Evolutionary conservation across 1,284 basidiomycete genomes (phyloP).

Genomic region (Ustilago tritici): DNA sequence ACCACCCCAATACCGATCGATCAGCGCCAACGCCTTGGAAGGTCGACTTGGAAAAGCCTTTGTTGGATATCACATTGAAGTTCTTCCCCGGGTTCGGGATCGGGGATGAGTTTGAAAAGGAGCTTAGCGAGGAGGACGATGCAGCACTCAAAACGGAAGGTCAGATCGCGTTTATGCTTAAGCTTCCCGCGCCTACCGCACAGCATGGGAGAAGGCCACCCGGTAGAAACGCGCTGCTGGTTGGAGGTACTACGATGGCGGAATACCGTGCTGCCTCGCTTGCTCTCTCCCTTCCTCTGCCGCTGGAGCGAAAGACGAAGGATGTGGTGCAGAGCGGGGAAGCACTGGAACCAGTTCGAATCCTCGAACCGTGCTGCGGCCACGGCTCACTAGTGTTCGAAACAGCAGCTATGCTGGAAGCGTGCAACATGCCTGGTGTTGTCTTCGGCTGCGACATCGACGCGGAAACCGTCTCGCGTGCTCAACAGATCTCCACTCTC

Average conservation of each 20-base stretch:
- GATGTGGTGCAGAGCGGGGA: slow-evolving; percentile 10
- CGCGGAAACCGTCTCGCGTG: slow-evolving; percentile 30
- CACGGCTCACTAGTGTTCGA: slow-evolving; percentile 50
- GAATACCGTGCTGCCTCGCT: slow-evolving; percentile 48
- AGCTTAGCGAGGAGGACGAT: slow-evolving; percentile 22
- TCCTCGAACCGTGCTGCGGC: slow-evolving; percentile 54
- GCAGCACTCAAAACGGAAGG: slow-evolving; percentile 30
- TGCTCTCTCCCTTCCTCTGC: slow-evolving; percentile 38
- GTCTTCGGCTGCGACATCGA: slow-evolving; percentile 47
- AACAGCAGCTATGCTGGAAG: slow-evolving; percentile 45
- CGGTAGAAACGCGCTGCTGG: slow-evolving; percentile 37
- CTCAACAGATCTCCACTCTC: slow-evolving; percentile 25
- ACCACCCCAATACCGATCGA: slow-evolving; percentile 11
- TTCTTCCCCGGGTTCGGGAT: slow-evolving; percentile 52
- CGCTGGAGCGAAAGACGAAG: slow-evolving; percentile 15
- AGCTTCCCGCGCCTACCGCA: slow-evolving; percentile 22
- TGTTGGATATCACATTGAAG: slow-evolving; percentile 51
- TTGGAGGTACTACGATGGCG: slow-evolving; percentile 50
- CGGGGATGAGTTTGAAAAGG: slow-evolving; percentile 51
- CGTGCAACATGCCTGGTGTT: slow-evolving; percentile 29
- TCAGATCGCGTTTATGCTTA: slow-evolving; percentile 43
- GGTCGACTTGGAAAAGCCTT: slow-evolving; percentile 46
- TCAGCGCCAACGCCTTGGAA: slow-evolving; percentile 18
- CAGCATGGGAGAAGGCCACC: slow-evolving; percentile 22
- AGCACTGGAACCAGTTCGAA: slow-evolving; percentile 15